Base-by-base conservation (phyloP, 2,329 filamentous ascomycete species). In the Trichophyton mentagrophytes region DNA sequence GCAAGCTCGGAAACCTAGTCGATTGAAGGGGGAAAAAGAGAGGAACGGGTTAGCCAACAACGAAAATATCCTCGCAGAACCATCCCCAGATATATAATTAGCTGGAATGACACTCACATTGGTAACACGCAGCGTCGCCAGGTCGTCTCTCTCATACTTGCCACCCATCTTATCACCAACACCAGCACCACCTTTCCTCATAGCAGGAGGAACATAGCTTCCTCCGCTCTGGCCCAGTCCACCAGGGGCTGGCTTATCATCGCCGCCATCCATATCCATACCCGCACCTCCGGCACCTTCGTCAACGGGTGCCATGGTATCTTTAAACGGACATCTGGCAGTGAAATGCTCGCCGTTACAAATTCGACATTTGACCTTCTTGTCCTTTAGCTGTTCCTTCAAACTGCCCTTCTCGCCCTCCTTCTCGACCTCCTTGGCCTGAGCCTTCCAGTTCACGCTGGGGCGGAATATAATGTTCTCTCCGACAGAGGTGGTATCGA, bases 281-380 rank as follows among this genome's bases (percentile, higher is more conserved):
- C 80, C 81, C 25, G 75, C 74, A 59, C 68, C 66, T 0, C 67
- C 64, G 22, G 68, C 71, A 33, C 67, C 72, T 57, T 79, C 78
- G 47, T 78, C 78, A 61, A 79, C 75, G 5, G 78, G 93, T 40
- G 92, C 90, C 90, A 99, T 96, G 69, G 92, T 99, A 75, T 97
- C 93, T 82, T 97, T 99, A 86, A 96, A 99, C 40, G 93, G 93
- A 85, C 93, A 99, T 75, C 93, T 87, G 67, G 92, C 92, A 47
- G 93, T 99, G 82, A 97, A 99, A 85, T 99, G 93, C 81, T 99
- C 93, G 73, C 92, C 93, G 74, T 86, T 89, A 80, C 93, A 99
- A 74, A 99, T 97, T 82, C 93, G 88, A 78, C 93, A 99, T 84
- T 97, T 97, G 82, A 99, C 95, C 81, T 96, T 95, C 85, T 96